A percentile compares a stretch with the other conserved stretches of the same genome.
These are phyloP conservation scores for Ophiostoma australiae DNA, from an alignment of 2,329 filamentous ascomycete species.

Conservation along the genomic window DNA sequence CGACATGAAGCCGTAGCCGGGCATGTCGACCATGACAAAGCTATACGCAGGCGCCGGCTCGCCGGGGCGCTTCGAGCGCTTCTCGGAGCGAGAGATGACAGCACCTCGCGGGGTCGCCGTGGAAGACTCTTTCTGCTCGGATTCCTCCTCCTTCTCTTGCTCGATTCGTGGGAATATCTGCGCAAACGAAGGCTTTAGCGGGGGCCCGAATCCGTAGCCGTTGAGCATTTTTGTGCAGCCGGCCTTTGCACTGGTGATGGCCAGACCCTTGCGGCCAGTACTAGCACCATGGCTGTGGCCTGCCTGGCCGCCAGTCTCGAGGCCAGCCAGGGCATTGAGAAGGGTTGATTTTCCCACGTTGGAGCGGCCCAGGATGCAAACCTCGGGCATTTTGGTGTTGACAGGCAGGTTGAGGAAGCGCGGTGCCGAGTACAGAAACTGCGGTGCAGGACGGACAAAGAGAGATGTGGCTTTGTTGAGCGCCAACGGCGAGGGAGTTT, in stretches of 20 bases:
- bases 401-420: slow-evolving; percentile 45
- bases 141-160: slow-evolving; percentile 18
- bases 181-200: slow-evolving; percentile 26
- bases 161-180: slow-evolving; percentile 27
- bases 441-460: slow-evolving; percentile 29
- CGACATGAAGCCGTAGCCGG: slow-evolving; percentile 36
- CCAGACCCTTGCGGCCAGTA: slow-evolving; percentile 45
- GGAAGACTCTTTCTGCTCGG: neutral
- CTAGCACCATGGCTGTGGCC: slow-evolving; percentile 31
- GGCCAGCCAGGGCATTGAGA: slow-evolving; percentile 71
- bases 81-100: slow-evolving; percentile 25
- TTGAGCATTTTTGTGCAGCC: slow-evolving; percentile 54
- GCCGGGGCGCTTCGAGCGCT: slow-evolving; percentile 24
- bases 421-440: slow-evolving; percentile 49
- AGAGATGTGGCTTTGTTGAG: slow-evolving; percentile 30
- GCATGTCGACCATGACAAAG: slow-evolving; percentile 41
- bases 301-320: slow-evolving; percentile 29
- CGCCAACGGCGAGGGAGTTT: slow-evolving; percentile 22
- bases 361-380: slow-evolving; percentile 78
- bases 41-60: slow-evolving; percentile 44
- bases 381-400: slow-evolving; percentile 52
- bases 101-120: slow-evolving; percentile 13
- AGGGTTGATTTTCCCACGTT: slow-evolving; percentile 89
- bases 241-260: slow-evolving; percentile 47
- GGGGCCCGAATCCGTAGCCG: slow-evolving; percentile 50